phyloP scores from a whole-genome alignment of 768 basidiomycete species.

The Tulasnella sp. region DNA sequence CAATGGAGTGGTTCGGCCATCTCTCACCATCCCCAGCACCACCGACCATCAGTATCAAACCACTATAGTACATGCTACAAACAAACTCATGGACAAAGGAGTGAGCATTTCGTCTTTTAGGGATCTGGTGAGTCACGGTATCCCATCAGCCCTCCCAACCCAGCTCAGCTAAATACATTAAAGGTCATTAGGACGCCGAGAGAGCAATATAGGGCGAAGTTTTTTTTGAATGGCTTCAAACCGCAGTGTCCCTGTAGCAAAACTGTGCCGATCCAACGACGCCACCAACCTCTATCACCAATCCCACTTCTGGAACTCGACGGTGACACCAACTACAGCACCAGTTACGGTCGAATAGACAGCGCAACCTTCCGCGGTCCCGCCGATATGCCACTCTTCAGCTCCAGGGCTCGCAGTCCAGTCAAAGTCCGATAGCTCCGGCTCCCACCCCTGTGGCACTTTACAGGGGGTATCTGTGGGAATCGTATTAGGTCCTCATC shows the following conservation, averaged over 20 bases:
- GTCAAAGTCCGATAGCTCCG: not conserved
- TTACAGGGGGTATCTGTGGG: not conserved
- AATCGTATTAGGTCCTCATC: not conserved
- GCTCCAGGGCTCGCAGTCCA: not conserved
- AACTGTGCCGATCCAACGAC: no score
- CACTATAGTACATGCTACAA: no score
- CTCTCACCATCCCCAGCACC: not conserved
- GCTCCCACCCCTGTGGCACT: not conserved
- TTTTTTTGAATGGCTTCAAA: no score
- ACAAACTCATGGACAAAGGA: no score
- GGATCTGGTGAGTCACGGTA: not conserved
- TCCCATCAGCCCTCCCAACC: not conserved
- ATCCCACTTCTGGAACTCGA: slow-evolving; percentile 11
- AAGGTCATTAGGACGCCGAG: no score
- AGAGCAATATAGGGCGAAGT: no score
- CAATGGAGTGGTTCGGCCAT: no score
- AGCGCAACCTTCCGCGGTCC: not conserved
- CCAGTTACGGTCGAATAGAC: not conserved
- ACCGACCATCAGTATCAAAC: no score
- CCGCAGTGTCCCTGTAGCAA: no score
- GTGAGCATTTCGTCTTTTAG: not conserved
- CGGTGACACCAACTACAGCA: not conserved
- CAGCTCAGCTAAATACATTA: not conserved
- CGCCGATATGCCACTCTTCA: not conserved
- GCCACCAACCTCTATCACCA: no score